These are phyloP conservation scores for Cryptococcus sp. DNA, from an alignment of 1,284 basidiomycete species.

Conservation along the genomic window DNA sequence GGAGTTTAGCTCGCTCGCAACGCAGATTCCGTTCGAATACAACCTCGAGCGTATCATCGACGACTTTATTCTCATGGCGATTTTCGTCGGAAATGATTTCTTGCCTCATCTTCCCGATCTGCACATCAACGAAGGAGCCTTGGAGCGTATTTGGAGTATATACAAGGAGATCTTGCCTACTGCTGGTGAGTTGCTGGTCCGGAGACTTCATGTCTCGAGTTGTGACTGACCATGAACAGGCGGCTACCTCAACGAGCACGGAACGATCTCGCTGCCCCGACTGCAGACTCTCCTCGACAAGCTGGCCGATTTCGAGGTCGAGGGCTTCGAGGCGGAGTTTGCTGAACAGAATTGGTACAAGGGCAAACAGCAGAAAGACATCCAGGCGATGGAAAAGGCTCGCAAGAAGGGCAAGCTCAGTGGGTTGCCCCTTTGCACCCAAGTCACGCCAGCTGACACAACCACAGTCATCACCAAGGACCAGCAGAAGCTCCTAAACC, in stretches of 20 bases:
- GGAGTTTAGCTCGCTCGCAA: constrained; percentile 71
- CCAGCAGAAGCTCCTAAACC: constrained; percentile 74
- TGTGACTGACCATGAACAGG: constrained; percentile 56
- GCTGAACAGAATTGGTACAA: constrained; percentile 86
- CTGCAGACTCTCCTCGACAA: constrained; percentile 86
- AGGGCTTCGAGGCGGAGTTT: constrained; percentile 87
- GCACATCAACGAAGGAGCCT: constrained; percentile 95
- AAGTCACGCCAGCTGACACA: not conserved
- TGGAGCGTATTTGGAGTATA: constrained; percentile 88
- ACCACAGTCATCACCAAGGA: constrained; percentile 66
- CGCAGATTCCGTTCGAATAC: constrained; percentile 67
- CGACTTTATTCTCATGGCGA: constrained; percentile 96
- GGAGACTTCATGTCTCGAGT: not conserved
- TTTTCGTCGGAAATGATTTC: constrained; percentile 99
- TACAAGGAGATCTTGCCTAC: constrained; percentile 88
- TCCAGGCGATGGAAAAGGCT: constrained; percentile 57
- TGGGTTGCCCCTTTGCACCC: constrained; percentile 17
- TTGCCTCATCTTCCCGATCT: constrained; percentile 93
- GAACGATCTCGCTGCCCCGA: constrained; percentile 75
- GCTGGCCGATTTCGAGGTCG: constrained; percentile 82
- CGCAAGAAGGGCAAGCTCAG: constrained; percentile 51
- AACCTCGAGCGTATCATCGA: constrained; percentile 92
- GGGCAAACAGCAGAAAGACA: constrained; percentile 77
- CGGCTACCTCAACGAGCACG: constrained; percentile 92
- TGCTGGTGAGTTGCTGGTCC: constrained; percentile 61